Conservation (phyloP, 441 rosid species). For the Populus hybrid region DNA sequence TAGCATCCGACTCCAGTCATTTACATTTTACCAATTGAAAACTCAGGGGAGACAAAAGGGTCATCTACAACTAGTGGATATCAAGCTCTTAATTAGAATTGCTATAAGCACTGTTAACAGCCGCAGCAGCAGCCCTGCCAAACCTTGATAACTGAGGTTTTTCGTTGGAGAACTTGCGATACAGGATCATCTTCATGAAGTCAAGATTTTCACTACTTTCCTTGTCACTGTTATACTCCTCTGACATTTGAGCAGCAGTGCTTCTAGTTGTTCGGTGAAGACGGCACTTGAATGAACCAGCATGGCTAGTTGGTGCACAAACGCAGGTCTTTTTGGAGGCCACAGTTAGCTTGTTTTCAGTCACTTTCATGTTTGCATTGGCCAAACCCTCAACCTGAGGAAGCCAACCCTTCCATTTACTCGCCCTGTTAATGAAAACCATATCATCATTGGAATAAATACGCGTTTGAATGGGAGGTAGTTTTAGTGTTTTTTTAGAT, state of each 20-base stretch:
- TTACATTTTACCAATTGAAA: too few relatives aligned
- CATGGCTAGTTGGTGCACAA: slow-evolving; percentile 25
- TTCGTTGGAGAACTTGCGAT: not conserved
- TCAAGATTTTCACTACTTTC: not conserved
- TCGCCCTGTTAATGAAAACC: not conserved
- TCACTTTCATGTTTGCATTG: slow-evolving; percentile 4
- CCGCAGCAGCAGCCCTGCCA: not conserved
- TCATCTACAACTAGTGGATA: too few relatives aligned
- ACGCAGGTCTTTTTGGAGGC: slow-evolving; percentile 20
- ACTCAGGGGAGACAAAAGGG: too few relatives aligned
- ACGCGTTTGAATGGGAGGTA: too few relatives aligned
- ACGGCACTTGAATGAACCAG: slow-evolving; percentile 29
- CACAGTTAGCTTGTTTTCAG: not conserved
- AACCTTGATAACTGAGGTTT: slow-evolving; percentile 9
- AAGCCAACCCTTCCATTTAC: slow-evolving; percentile 6
- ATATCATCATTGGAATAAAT: not conserved
- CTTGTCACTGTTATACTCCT: not conserved
- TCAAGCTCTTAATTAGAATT: not conserved
- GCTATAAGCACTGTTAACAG: not conserved
- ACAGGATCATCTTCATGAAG: not conserved
- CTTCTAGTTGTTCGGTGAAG: slow-evolving; percentile 17
- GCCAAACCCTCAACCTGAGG: slow-evolving; percentile 6
- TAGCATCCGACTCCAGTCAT: too few relatives aligned
- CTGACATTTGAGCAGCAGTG: not conserved
- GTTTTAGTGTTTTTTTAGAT: too few relatives aligned